Conservation (phyloP, 805 yeast species). For the Torulaspora microellipsoides region DNA sequence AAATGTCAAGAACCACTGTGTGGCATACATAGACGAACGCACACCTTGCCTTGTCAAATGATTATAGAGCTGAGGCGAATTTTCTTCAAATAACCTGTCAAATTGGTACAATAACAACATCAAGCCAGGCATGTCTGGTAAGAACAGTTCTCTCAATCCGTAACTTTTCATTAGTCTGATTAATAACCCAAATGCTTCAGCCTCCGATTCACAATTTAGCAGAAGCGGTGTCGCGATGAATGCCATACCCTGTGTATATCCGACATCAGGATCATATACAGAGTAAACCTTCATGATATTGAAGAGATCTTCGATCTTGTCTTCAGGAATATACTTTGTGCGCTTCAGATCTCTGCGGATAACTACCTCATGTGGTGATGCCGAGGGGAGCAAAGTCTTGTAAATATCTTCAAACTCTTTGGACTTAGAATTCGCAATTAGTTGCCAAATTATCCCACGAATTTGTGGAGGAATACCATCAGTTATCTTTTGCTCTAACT, state of each 20-base stretch:
- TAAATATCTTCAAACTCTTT: constrained; percentile 38
- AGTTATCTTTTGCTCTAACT: constrained; percentile 56
- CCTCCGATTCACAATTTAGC: constrained; percentile 61
- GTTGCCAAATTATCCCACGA: constrained; percentile 90
- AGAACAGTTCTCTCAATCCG: constrained; percentile 67
- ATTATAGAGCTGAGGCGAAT: constrained; percentile 62
- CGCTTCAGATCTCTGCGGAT: constrained; percentile 80
- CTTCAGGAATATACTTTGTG: constrained; percentile 70
- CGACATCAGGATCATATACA: constrained; percentile 84
- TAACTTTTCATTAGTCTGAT: constrained; percentile 82
- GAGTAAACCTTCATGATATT: constrained; percentile 81
- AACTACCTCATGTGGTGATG: constrained; percentile 63
- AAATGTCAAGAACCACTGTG: constrained; percentile 95
- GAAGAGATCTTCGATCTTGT: constrained; percentile 59
- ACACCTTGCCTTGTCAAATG: constrained; percentile 86
- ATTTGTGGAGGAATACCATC: constrained; percentile 80
- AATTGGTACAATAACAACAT: constrained; percentile 82
- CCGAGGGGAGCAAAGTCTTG: constrained; percentile 44
- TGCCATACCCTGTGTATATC: constrained; percentile 98
- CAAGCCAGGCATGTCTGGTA: constrained; percentile 92
- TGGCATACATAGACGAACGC: constrained; percentile 90
- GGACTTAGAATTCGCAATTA: constrained; percentile 74
- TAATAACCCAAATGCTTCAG: constrained; percentile 79
- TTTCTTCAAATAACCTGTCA: constrained; percentile 78
- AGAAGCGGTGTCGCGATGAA: constrained; percentile 83